phyloP scores from a whole-genome alignment of 495 filamentous ascomycete species.

The Aspergillus bridgeri region DNA sequence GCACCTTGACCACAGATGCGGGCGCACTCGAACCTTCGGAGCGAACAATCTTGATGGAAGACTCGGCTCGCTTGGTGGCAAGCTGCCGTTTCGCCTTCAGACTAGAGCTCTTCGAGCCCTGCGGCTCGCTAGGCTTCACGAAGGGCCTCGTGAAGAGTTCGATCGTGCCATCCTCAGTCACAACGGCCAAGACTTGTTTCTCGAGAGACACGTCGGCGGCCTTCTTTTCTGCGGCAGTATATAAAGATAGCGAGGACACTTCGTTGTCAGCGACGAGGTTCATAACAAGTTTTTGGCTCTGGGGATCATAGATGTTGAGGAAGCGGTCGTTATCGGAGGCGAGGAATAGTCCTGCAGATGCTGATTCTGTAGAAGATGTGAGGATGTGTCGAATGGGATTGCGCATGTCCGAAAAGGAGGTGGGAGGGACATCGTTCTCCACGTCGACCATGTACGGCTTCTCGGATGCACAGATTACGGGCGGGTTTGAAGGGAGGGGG shows the following conservation, averaged over 20 bases:
- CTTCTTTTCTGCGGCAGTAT: constrained; percentile 15
- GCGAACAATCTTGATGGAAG: constrained; percentile 47
- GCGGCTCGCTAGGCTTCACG: constrained; percentile 28
- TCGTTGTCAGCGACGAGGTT: constrained; percentile 54
- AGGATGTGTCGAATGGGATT: constrained; percentile 51
- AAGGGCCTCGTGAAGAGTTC: constrained; percentile 58
- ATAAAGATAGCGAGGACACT: constrained; percentile 38
- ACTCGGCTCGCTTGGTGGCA: constrained; percentile 48
- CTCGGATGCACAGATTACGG: constrained; percentile 55
- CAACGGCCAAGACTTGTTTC: constrained; percentile 45
- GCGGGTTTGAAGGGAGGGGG: constrained; percentile 38
- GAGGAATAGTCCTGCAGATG: constrained; percentile 33
- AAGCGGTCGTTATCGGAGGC: constrained; percentile 54
- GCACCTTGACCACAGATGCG: constrained; percentile 44
- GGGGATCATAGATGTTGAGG: constrained; percentile 52
- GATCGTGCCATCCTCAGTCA: constrained; percentile 53
- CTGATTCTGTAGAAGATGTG: constrained; percentile 35
- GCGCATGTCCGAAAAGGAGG: constrained; percentile 51
- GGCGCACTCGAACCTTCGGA: constrained; percentile 40
- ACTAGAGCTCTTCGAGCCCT: constrained; percentile 27
- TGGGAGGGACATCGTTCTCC: constrained; percentile 39
- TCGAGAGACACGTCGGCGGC: constrained; percentile 19
- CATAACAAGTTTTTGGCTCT: constrained; percentile 42
- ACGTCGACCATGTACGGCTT: constrained; percentile 50
- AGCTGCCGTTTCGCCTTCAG: constrained; percentile 47